Evolutionary conservation across 2,329 filamentous ascomycete genomes (phyloP).

Genomic region (Sporothrix sp.): DNA sequence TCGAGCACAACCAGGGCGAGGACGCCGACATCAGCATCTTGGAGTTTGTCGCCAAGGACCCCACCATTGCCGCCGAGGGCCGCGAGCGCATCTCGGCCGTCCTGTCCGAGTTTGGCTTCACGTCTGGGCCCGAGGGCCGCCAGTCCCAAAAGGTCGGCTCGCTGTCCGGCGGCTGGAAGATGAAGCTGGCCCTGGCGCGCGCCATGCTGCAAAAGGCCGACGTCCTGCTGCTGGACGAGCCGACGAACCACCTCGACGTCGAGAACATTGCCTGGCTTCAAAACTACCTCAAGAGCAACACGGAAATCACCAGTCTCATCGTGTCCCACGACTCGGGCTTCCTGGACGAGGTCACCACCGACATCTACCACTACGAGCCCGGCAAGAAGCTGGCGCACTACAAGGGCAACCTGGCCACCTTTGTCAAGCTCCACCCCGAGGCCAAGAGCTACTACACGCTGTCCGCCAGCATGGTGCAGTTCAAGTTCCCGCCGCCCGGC

Average conservation of each 20-base stretch:
- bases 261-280: slow-evolving; percentile 99
- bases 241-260: slow-evolving; percentile 98
- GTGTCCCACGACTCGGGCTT: slow-evolving; percentile 98
- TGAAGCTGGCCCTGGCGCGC: slow-evolving; percentile 99
- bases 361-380: slow-evolving; percentile 99
- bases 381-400: slow-evolving; percentile 99
- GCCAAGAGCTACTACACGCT: slow-evolving; percentile 98
- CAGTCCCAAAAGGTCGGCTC: slow-evolving; percentile 78
- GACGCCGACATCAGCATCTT: slow-evolving; percentile 98
- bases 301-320: slow-evolving; percentile 98
- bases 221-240: slow-evolving; percentile 96
- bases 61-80: slow-evolving; percentile 70
- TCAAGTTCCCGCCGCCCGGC: slow-evolving; percentile 98
- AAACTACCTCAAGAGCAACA: slow-evolving; percentile 89
- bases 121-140: slow-evolving; percentile 62
- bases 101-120: slow-evolving; percentile 86
- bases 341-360: slow-evolving; percentile 96
- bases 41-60: slow-evolving; percentile 58
- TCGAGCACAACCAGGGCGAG: slow-evolving; percentile 97
- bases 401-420: slow-evolving; percentile 87
- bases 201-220: slow-evolving; percentile 95
- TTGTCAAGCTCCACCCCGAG: slow-evolving; percentile 84
- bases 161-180: slow-evolving; percentile 99
- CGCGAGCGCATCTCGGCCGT: slow-evolving; percentile 71
- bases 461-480: slow-evolving; percentile 91